These are phyloP conservation scores for Zymoseptoria ardabiliae DNA, from an alignment of 2,329 filamentous ascomycete genomes.

Conservation along the genomic window DNA sequence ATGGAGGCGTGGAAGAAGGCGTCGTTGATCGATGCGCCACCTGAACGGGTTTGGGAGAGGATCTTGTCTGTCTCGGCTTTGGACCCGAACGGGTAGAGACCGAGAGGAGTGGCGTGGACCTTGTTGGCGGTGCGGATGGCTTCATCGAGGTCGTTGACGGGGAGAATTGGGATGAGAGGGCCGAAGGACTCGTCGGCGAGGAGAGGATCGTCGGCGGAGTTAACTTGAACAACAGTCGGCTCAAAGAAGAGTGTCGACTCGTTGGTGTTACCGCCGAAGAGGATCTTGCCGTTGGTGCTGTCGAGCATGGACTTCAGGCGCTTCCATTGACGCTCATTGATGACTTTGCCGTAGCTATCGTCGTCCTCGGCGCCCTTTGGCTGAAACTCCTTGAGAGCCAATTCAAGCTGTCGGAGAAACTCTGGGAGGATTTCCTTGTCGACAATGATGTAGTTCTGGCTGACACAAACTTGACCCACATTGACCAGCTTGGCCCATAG, in stretches of 20 bases:
- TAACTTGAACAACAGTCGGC: slow-evolving; percentile 82
- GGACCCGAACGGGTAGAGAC: slow-evolving; percentile 77
- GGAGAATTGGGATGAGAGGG: slow-evolving; percentile 77
- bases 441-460: slow-evolving; percentile 84
- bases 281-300: slow-evolving; percentile 69
- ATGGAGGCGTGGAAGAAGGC: slow-evolving; percentile 65
- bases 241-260: slow-evolving; percentile 76
- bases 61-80: slow-evolving; percentile 67
- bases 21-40: slow-evolving; percentile 46
- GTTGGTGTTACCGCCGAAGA: slow-evolving; percentile 80
- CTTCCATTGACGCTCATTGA: slow-evolving; percentile 71
- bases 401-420: slow-evolving; percentile 67
- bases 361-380: slow-evolving; percentile 74
- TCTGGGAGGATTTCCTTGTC: slow-evolving; percentile 58
- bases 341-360: slow-evolving; percentile 69
- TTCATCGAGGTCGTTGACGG: slow-evolving; percentile 72
- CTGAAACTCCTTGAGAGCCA: slow-evolving; percentile 68
- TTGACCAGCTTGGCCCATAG: slow-evolving; percentile 85
- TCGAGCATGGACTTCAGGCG: slow-evolving; percentile 91
- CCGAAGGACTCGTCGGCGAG: slow-evolving; percentile 84
- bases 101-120: slow-evolving; percentile 75
- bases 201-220: slow-evolving; percentile 67
- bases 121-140: slow-evolving; percentile 75
- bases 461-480: slow-evolving; percentile 85
- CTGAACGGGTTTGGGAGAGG: slow-evolving; percentile 43